Conservation (phyloP, 805 yeast genomes). For the Barnettozyma botsteinii region DNA sequence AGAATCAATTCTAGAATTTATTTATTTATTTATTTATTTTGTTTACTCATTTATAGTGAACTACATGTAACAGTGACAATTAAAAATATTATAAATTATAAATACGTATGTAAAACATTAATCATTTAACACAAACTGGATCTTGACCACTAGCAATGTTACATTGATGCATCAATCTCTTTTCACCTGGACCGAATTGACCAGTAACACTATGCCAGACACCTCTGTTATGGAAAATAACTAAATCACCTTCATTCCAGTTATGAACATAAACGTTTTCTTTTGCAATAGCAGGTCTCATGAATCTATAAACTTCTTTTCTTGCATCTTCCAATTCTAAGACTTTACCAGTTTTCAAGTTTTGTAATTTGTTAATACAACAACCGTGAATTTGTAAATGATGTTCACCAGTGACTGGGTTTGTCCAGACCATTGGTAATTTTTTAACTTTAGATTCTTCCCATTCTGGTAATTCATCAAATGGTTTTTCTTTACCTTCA, state of each 20-base stretch:
- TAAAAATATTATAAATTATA: no score
- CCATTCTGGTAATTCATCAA: conserved; percentile 77
- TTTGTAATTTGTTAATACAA: conserved; percentile 61
- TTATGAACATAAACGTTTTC: conserved; percentile 69
- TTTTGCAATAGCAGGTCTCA: conserved; percentile 85
- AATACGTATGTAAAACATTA: background rate
- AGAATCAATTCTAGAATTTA: conserved; percentile 1
- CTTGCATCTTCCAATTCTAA: conserved; percentile 71
- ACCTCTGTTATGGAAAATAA: conserved; percentile 82
- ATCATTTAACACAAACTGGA: conserved; percentile 37
- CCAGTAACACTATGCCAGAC: conserved; percentile 93
- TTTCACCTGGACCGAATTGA: conserved; percentile 72
- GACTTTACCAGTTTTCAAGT: conserved; percentile 49
- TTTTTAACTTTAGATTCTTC: conserved; percentile 70
- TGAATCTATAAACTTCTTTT: conserved; percentile 59
- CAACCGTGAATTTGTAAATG: conserved; percentile 88
- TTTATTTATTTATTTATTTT: background rate
- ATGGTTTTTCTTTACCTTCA: conserved; percentile 64
- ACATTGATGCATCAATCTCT: conserved; percentile 89
- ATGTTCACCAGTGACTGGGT: conserved; percentile 76
- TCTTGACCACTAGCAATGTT: conserved; percentile 79
- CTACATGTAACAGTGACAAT: no score
- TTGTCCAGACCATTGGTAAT: conserved; percentile 88
- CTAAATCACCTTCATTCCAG: conserved; percentile 82
- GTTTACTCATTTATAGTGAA: conserved; percentile 1